phyloP scores from a whole-genome alignment of 495 filamentous ascomycete species.

The Letharia columbiana region DNA sequence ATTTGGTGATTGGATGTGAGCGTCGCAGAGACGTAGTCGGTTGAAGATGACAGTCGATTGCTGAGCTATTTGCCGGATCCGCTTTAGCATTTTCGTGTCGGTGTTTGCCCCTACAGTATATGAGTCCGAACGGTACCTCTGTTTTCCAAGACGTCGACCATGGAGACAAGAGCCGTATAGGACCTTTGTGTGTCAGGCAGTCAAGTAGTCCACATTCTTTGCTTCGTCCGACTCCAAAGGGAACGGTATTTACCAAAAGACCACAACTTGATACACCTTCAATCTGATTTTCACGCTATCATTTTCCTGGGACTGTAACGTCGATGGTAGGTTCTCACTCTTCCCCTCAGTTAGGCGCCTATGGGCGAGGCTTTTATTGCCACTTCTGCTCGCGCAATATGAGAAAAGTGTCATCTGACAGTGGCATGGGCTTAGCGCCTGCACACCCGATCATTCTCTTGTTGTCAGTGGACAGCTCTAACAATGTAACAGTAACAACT shows the following conservation, averaged over 20 bases:
- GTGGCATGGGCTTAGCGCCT: neutral
- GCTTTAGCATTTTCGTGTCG: no score
- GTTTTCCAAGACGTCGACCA: neutral
- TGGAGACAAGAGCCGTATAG: neutral
- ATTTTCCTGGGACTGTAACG: neutral
- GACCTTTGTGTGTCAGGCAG: neutral
- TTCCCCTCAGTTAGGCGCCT: neutral
- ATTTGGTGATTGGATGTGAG: neutral
- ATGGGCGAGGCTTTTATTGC: neutral
- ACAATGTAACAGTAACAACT: neutral
- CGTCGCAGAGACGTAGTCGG: neutral
- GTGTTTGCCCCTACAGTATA: neutral
- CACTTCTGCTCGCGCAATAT: neutral
- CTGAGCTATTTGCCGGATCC: neutral
- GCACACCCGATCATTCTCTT: neutral
- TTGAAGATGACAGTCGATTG: neutral
- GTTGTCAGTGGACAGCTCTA: neutral
- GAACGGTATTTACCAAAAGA: neutral
- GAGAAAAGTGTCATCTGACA: neutral
- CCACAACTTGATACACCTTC: neutral
- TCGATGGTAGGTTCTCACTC: neutral
- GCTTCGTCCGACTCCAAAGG: neutral
- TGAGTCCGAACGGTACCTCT: neutral
- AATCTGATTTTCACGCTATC: neutral
- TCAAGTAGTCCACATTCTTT: neutral